A percentile compares a stretch with the other conserved stretches of the same genome.
Evolutionary conservation across 305 asterid species (phyloP).

Genomic region (Solanum hybrid): DNA sequence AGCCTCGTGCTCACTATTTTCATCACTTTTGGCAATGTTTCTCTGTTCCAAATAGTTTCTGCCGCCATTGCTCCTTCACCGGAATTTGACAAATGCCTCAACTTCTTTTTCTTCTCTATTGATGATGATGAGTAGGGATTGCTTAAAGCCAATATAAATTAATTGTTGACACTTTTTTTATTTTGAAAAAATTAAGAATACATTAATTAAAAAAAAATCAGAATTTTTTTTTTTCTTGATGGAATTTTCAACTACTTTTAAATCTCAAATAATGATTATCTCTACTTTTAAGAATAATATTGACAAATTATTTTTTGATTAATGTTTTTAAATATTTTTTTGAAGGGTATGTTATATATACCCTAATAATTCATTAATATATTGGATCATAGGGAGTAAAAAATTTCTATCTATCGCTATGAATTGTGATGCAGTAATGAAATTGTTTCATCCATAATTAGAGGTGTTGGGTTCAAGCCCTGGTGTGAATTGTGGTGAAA

Average conservation of each 20-base stretch:
- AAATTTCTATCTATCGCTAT: neutral
- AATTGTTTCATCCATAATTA: too few species aligned
- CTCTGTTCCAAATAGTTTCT: constrained; percentile 47
- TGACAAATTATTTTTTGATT: neutral
- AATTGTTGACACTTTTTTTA: neutral
- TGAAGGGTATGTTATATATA: neutral
- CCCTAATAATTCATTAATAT: neutral
- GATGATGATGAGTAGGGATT: neutral
- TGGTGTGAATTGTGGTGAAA: neutral
- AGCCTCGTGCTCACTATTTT: constrained; percentile 63
- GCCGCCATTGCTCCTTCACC: constrained; percentile 1
- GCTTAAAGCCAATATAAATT: neutral
- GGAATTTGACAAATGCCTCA: neutral
- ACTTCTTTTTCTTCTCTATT: neutral
- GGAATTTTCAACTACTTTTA: neutral
- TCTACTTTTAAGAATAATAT: too few species aligned
- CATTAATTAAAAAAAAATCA: too few species aligned
- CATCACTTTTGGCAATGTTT: constrained; percentile 69
- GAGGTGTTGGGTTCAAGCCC: fast-evolving
- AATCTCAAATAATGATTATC: neutral
- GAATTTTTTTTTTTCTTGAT: neutral
- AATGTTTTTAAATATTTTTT: too few species aligned
- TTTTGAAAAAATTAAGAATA: neutral
- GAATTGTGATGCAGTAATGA: too few species aligned
- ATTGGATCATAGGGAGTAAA: neutral